Evolutionary conservation across 2,329 filamentous ascomycete genomes (phyloP), one percentile per base, ranked within the genome.

Genomic region (Zalaria obscura): DNA sequence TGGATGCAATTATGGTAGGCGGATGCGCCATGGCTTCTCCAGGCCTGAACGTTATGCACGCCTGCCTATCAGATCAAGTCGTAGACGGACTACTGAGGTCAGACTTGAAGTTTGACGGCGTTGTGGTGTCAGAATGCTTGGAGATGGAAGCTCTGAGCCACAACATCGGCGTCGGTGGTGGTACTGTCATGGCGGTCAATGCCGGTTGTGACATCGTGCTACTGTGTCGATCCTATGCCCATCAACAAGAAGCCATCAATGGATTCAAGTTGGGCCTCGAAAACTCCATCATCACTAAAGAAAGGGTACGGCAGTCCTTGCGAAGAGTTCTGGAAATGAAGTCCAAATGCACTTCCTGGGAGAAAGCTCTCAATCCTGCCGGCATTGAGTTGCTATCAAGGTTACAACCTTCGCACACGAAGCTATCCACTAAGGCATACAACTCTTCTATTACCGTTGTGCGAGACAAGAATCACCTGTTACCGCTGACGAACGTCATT

Each of bases 121-220:
- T 96, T 2, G 87, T 91, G 25, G 86, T 96, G 39, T 95, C 88
- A 0, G 89, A 96, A 56, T 96, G 89, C 50, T 66, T 96, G 5
- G 89, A 95, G 58, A 96, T 96, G 89, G 88, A 95, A 55, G 87
- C 88, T 0, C 72, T 96, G 5, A 91, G 86, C 48, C 85, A 93
- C 55, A 93, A 95, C 52, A 91, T 96, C 39, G 89, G 89, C n/a
- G 87, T 98, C 11, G 87, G 89, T 50, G 89, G 91, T 34, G 91
- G 91, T 8, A 94, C 89, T 0, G 86, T 96, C 51, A 95, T 95
- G 87, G 91, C 91, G 3, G 84, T 95, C 39, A 91, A 94, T 58
- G 89, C 91, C 28, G 91, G 91, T 9, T 96, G 91, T 56, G 91
- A 98, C 59, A 68, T 96, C 40, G 78, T 95, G 4, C 73, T 95